These are phyloP conservation scores for Plectosphaerella cucumerina DNA, from an alignment of 2,329 filamentous ascomycete species.

Conservation along the genomic window DNA sequence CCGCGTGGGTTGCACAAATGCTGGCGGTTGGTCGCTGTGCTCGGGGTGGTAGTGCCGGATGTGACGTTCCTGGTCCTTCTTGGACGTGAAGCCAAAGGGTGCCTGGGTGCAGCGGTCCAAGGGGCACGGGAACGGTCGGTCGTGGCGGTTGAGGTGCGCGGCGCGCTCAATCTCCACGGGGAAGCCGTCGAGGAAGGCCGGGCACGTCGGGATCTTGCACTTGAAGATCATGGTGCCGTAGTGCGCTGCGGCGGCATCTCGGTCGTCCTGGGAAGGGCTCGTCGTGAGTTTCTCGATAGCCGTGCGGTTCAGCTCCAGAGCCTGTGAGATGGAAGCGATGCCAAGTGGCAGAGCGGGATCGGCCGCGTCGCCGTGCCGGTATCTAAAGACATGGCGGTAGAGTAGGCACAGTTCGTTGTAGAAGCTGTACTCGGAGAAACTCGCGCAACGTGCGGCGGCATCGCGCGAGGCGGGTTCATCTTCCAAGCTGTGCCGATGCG, in stretches of 20 bases:
- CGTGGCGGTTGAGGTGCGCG: constrained; percentile 31
- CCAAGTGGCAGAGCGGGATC: constrained; percentile 22
- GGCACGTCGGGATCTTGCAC: constrained; percentile 33
- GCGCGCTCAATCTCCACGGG: constrained; percentile 21
- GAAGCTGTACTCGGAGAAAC: constrained; percentile 13
- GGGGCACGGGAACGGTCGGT: constrained; percentile 32
- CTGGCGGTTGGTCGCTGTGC: constrained; percentile 10
- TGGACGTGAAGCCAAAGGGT: constrained; percentile 32
- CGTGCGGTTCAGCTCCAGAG: constrained; percentile 21
- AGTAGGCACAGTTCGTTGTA: constrained; percentile 10
- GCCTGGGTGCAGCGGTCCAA: constrained; percentile 24
- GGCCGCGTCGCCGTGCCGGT: constrained; percentile 12
- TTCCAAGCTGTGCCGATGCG: constrained; percentile 1
- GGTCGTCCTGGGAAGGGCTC: not conserved
- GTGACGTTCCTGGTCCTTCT: constrained; percentile 32
- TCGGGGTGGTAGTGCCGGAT: constrained; percentile 21
- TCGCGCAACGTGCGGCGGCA: constrained; percentile 5
- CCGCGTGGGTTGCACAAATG: constrained; percentile 15
- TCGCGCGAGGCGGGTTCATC: not conserved
- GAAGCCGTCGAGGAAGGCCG: constrained; percentile 39
- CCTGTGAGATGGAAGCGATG: constrained; percentile 18
- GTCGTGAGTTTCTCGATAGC: constrained; percentile 20
- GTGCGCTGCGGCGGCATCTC: constrained; percentile 15
- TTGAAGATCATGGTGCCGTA: constrained; percentile 36
- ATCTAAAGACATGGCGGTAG: constrained; percentile 15